phyloP scores from a whole-genome alignment of 345 rosid genomes.

The Raphanus sativus region DNA sequence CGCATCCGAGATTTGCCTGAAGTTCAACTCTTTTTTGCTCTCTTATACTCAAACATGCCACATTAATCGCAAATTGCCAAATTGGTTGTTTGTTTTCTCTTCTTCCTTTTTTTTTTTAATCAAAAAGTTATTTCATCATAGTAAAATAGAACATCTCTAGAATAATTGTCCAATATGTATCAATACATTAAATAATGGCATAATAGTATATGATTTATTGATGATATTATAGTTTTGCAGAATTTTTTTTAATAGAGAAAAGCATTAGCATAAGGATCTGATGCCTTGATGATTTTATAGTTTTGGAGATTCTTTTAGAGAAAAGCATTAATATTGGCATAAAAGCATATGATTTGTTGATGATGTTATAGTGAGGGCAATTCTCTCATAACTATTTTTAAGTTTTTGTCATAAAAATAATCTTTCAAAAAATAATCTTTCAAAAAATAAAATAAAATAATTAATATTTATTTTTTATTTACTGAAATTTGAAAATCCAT shows the following conservation, averaged over 20 bases:
- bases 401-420: too few species aligned
- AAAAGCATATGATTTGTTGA: background rate
- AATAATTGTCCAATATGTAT: constrained; percentile 23
- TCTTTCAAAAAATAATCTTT: too few species aligned
- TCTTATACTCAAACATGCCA: constrained; percentile 70
- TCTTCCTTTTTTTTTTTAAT: background rate
- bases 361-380: too few species aligned
- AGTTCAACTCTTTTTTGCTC: constrained; percentile 80
- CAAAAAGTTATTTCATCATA: background rate
- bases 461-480: too few species aligned
- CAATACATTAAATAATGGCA: constrained; percentile 2
- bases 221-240: background rate
- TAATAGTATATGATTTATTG: background rate
- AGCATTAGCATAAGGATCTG: too few species aligned
- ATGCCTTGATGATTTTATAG: background rate
- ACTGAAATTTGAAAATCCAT: too few species aligned
- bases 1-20: constrained; percentile 55
- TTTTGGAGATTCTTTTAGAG: background rate
- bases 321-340: too few species aligned
- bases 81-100: constrained; percentile 4
- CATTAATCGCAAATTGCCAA: constrained; percentile 17
- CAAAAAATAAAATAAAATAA: too few species aligned
- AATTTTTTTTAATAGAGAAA: too few species aligned
- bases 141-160: background rate
- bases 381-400: too few species aligned